Conservation (phyloP, 2,329 filamentous ascomycete genomes). For the Pestalotiopsis sp. region DNA sequence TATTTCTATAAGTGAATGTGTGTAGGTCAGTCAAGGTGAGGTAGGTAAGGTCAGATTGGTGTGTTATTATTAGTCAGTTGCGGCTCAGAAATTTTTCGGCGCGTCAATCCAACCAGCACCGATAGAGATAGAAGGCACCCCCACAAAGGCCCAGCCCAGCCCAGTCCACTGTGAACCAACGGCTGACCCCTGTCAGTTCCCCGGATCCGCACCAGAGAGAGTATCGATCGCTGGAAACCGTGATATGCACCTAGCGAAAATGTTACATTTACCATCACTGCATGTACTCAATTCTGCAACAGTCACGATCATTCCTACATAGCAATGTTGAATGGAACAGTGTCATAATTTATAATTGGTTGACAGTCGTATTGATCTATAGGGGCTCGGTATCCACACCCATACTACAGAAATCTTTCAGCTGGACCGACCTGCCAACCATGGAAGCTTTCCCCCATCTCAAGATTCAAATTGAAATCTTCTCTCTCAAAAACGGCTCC, state of each 20-base stretch:
- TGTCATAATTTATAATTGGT: background rate
- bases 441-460: constrained; percentile 14
- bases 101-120: background rate
- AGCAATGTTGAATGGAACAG: background rate
- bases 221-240: background rate
- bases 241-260: background rate
- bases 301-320: background rate
- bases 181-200: background rate
- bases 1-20: background rate
- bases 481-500: background rate
- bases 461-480: background rate
- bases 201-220: background rate
- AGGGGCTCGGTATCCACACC: background rate
- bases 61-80: background rate
- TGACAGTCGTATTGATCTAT: constrained; percentile 11
- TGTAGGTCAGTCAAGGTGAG: background rate
- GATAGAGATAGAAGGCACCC: background rate
- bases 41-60: background rate
- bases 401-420: background rate
- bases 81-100: constrained; percentile 6
- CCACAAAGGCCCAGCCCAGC: background rate
- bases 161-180: background rate
- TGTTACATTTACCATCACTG: background rate
- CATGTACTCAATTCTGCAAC: background rate
- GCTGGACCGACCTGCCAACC: constrained; percentile 20